These are phyloP conservation scores for Corymbia citriodora DNA, from an alignment of 441 rosid genomes.

Conservation along the genomic window DNA sequence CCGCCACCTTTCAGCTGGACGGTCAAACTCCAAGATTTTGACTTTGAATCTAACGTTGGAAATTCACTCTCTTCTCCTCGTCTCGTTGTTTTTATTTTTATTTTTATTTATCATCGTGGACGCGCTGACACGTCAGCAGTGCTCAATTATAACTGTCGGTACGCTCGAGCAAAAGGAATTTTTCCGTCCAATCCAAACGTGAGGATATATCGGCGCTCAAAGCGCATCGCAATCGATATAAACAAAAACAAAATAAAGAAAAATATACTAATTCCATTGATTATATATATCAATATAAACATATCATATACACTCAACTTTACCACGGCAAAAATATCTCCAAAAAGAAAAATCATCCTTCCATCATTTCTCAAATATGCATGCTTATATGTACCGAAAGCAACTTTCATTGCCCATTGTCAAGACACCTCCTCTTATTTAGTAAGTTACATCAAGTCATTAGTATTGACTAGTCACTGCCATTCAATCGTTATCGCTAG, in stretches of 20 bases:
- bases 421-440: not conserved
- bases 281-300: no score
- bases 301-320: not conserved
- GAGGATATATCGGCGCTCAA: not conserved
- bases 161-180: not conserved
- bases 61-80: not conserved
- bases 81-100: accelerated
- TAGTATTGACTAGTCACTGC: accelerated
- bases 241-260: not conserved
- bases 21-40: constrained; percentile 2
- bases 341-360: accelerated
- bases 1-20: not conserved
- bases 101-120: not conserved
- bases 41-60: not conserved
- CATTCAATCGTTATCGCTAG: not conserved
- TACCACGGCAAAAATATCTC: not conserved
- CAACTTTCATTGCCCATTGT: not conserved
- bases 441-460: not conserved
- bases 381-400: not conserved
- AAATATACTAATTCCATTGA: not conserved
- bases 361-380: not conserved
- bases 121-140: not conserved
- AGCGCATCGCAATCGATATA: not conserved
- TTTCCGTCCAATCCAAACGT: not conserved
- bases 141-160: not conserved